Evolutionary conservation across 768 basidiomycete species (phyloP), one percentile per base, ranked within the genome.

Genomic region (Rhodotorula diobovata): DNA sequence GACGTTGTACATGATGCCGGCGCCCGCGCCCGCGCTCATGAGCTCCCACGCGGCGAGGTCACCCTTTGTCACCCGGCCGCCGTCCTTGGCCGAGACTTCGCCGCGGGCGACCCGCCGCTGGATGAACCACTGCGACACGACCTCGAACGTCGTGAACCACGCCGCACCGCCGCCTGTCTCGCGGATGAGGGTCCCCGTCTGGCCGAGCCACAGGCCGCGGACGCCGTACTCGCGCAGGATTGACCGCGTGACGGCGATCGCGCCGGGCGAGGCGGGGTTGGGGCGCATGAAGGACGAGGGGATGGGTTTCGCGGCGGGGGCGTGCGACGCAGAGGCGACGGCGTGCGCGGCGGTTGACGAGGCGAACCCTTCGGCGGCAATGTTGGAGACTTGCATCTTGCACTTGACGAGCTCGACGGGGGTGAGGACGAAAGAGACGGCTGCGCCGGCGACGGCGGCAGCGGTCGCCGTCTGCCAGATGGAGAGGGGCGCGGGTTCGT

Each of bases 351-450:
- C 35, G 30, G 48, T 9, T 11, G 32, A 21, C 20, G 76, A 25
- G 28, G 63, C 46, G 56, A 61, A 48, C 10, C 59, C 37, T 46
- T 63, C 57, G 51, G 58, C 73, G 51, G 39, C 68, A 30, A 84
- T 86, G 86, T 91, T 89, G 79, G 95, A 93, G 4, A 96, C 94
- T 80, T 96, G 94, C 93, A 97, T 95, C 80, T 92, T 91, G 83
- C 93, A 96, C 81, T 98, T 96, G 68, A 97, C 86, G 60, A 96
- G 88, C 77, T 96, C 94, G 67, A 97, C 88, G 2, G 94, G 94
- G 0, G 93, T 96, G 90, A 98, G 82, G 62, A 93, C 84, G 80
- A 94, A 93, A 76, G 91, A 93, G 25, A 93, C 89, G 18, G 88
- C 82, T 23, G 88, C 84, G 8, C 95, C 95, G 4, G 94, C 93